Percentiles rank a stretch among this genome's conserved stretches.
phyloP scores from a whole-genome alignment of 805 yeast genomes.

The Isabelozyma rhagii region DNA sequence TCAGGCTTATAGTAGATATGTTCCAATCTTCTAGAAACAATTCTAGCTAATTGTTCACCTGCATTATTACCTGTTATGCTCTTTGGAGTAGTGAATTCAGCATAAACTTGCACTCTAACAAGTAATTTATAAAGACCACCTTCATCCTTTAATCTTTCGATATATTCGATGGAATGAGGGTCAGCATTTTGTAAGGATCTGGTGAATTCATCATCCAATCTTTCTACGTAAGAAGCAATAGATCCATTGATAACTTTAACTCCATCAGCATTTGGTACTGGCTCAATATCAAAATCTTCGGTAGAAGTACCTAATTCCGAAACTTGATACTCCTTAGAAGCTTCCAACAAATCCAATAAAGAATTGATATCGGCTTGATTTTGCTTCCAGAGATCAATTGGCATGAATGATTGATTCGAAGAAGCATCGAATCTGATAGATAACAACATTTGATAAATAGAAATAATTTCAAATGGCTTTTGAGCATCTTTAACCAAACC shows the following conservation, averaged over 20 bases:
- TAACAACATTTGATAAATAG: constrained; percentile 74
- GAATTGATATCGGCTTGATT: constrained; percentile 60
- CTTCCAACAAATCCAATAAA: constrained; percentile 68
- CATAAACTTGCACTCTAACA: constrained; percentile 81
- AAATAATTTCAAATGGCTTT: constrained; percentile 69
- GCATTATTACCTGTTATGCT: constrained; percentile 34
- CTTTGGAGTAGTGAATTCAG: constrained; percentile 59
- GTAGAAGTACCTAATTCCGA: constrained; percentile 68
- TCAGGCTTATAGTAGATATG: constrained; percentile 91
- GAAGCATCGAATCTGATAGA: constrained; percentile 86
- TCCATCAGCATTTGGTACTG: constrained; percentile 57
- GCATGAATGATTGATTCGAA: constrained; percentile 65
- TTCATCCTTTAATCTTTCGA: constrained; percentile 88
- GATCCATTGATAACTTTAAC: constrained; percentile 78
- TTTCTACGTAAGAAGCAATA: constrained; percentile 80
- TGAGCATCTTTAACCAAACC: constrained; percentile 41
- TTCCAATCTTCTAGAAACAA: constrained; percentile 80
- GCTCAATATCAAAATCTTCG: constrained; percentile 73
- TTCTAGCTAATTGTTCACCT: constrained; percentile 65
- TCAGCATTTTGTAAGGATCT: constrained; percentile 84
- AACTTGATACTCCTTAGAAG: constrained; percentile 54
- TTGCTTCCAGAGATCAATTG: constrained; percentile 75
- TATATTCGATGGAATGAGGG: constrained; percentile 92
- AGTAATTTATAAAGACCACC: constrained; percentile 68
- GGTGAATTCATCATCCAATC: constrained; percentile 92